A percentile compares a stretch with the other conserved stretches of the same genome.
phyloP scores from a whole-genome alignment of 768 basidiomycete species.

The Phaeolepiota aurea region DNA sequence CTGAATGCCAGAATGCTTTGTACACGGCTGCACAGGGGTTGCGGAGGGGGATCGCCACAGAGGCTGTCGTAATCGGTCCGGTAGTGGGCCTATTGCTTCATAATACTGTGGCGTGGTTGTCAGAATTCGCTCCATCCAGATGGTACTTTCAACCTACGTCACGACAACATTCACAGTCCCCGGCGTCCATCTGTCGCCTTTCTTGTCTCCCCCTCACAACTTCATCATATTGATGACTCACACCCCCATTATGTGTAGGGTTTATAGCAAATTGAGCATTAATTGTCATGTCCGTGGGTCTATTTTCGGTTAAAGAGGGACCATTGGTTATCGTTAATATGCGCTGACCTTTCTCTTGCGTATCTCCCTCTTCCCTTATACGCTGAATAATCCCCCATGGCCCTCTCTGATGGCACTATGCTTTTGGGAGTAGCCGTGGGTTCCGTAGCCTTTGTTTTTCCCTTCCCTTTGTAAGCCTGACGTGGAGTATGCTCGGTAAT shows the following conservation, averaged over 20 bases:
- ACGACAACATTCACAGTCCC: conserved; percentile 71
- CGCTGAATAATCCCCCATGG: conserved; percentile 32
- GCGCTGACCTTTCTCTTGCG: conserved; percentile 21
- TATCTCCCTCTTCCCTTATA: conserved; percentile 59
- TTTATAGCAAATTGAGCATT: conserved; percentile 64
- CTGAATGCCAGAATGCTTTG: conserved; percentile 12
- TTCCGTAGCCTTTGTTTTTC: conserved; percentile 8
- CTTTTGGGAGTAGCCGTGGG: conserved; percentile 1
- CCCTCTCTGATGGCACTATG: neutral
- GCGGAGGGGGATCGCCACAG: conserved; percentile 62
- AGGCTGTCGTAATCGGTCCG: conserved; percentile 54
- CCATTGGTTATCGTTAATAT: neutral
- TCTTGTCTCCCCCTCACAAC: conserved; percentile 61
- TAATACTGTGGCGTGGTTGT: conserved; percentile 70
- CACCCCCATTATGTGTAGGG: conserved; percentile 54
- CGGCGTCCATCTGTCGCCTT: conserved; percentile 53
- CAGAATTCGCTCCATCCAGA: conserved; percentile 13
- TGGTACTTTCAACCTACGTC: conserved; percentile 35
- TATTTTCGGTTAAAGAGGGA: conserved; percentile 7
- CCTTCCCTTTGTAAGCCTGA: conserved; percentile 11
- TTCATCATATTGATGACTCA: conserved; percentile 63
- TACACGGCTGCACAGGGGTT: conserved; percentile 21
- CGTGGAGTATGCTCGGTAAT: neutral
- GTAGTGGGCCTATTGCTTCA: conserved; percentile 64
- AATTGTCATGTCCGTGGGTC: conserved; percentile 33